Base-by-base conservation (phyloP, 306 rosid genomes). In the Hippophae rhamnoides region DNA sequence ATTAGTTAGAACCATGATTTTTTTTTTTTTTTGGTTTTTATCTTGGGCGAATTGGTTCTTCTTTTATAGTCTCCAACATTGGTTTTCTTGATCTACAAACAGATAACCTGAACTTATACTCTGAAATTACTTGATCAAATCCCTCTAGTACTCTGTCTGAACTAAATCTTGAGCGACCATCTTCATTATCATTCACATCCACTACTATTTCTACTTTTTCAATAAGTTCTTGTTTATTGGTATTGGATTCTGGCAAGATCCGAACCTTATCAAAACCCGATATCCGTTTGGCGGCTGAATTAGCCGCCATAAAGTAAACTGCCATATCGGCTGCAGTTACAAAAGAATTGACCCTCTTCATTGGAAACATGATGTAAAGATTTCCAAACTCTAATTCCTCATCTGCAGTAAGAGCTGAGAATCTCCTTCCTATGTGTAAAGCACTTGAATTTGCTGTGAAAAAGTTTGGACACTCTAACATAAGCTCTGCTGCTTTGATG, bases 401-500 rank as follows among this genome's bases (percentile, higher is more conserved):
- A 10, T 92, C 99, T 7, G 99, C 99, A 5, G 14, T 26, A 46
- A 92, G 89, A 12, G 93, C 82, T 47, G 80, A 71, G 79, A 92
- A 92, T 8, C 99, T 56, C 42, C 81, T 51, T 11, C 89, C 86
- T 6, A 92, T 78, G 61, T 83, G 93, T 0, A 92, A 86, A 26
- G 95, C 83, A 1, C 45, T 64, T 0, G 96, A 86, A 58, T 80
- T 77, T 13, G 78, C 64, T 0, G 84, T 18, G 70, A 92, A 92
- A 41, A 53, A 58, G n/a, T 52, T 69, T 0, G 96, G 96, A 11
- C 73, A 63, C 51, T 88, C 96, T 1, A 92, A 70, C 99, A 92
- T 92, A 60, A 92, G 86, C 74, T 92, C 99, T 0, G 96, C 99
- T 7, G 86, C 96, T 25, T 82, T 92, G 51, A 82, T 42, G 5